Evolutionary conservation across 1,284 basidiomycete genomes (phyloP), one percentile per base, ranked within the genome.

Genomic region (Volvariella volvacea): DNA sequence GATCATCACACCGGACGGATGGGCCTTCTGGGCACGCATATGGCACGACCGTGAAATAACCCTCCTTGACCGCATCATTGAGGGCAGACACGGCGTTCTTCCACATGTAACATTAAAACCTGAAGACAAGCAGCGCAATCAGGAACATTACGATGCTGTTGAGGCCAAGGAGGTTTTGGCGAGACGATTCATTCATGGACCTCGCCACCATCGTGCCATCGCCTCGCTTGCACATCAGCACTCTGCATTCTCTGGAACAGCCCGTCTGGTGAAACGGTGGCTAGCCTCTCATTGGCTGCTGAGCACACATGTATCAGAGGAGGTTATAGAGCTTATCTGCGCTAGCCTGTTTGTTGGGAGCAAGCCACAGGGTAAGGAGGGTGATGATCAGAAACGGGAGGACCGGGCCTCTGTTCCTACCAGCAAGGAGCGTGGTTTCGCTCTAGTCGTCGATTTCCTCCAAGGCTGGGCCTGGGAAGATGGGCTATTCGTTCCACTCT

Each of bases 211-310:
- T 60, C 76, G 85, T 1, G 86, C 86, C 1, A 73, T 98, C 28
- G 77, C 84, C 1, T 79, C 87, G 1, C 68, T 99, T 30, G 82
- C 81, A 42, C 91, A 96, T 59, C 80, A 80, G 39, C 88, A 82
- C 58, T 67, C 83, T 0, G 86, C 91, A 4, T 96, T 85, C 59
- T 73, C 90, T 1, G 83, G 85, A 4, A 93, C 93, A 0, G 85
- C 89, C 16, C 75, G 96, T 21, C 73, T 99, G 17, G 78, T 90
- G 33, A 95, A 98, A 66, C 78, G 96, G 41, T 99, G 96, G 96
- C 67, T 98, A 39, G 78, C 86, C 0, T 72, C 85, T 1, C 96
- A 99, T 63, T 90, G 95, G 86, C 75, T 98, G 17, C 71, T 90
- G 14, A 67, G 74, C 1, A 62, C 65, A 0, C 83, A 91, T 52